These are phyloP conservation scores for Dioszegia crocea DNA, from an alignment of 768 basidiomycete genomes.

Conservation along the genomic window DNA sequence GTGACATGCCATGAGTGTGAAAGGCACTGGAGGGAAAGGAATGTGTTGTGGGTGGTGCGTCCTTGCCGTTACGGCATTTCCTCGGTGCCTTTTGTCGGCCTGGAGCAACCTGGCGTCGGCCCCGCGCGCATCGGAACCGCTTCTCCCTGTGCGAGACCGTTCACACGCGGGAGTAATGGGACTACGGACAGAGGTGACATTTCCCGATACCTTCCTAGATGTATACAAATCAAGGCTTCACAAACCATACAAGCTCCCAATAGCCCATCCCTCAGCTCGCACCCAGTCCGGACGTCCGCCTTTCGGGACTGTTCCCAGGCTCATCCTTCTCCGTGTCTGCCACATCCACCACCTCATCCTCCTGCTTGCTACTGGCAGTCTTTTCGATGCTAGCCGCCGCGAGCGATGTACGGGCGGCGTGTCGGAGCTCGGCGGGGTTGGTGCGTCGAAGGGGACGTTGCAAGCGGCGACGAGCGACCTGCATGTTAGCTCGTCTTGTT, in stretches of 20 bases:
- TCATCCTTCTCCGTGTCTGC: conserved; percentile 54
- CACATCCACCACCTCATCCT: conserved; percentile 63
- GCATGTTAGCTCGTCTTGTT: neutral
- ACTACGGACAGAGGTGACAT: too few species aligned
- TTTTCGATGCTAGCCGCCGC: conserved; percentile 81
- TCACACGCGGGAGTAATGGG: too few species aligned
- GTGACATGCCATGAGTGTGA: too few species aligned
- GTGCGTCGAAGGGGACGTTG: conserved; percentile 74
- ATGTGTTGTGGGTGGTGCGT: neutral
- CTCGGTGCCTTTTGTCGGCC: too few species aligned
- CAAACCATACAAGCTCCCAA: too few species aligned
- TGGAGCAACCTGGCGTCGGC: too few species aligned
- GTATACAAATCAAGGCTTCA: too few species aligned
- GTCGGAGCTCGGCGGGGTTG: conserved; percentile 56
- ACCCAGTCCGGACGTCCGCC: neutral
- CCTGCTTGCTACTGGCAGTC: conserved; percentile 71
- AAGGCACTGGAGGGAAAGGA: neutral
- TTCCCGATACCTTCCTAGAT: too few species aligned
- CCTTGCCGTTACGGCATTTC: neutral
- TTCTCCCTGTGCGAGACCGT: too few species aligned
- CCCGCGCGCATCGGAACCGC: too few species aligned
- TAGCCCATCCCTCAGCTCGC: neutral
- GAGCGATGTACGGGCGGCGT: conserved; percentile 76
- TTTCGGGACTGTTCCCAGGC: neutral
- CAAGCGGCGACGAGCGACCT: conserved; percentile 76